Evolutionary conservation across 805 yeast species (phyloP), one percentile per base, ranked within the genome.

Genomic region (Kluyveromyces lactis): DNA sequence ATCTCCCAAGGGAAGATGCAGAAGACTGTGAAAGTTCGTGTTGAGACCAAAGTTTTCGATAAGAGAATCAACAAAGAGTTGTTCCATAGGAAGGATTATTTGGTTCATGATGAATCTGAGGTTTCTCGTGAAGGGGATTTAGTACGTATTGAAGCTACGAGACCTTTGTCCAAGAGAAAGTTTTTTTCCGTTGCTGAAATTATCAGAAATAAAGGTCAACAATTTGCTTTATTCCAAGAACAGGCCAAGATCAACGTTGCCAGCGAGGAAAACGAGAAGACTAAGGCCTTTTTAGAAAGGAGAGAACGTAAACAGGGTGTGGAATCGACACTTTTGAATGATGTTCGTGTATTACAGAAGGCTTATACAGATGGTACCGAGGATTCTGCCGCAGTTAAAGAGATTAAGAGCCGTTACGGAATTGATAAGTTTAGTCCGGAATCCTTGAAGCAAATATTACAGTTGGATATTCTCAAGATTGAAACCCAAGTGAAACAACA

Each of bases 1-100:
- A 79, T 87, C 24, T 86, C 96, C 37, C 97, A 89, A 57, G 97
- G 97, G 31, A 86, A 86, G 62, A 92, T 89, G 96, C 73, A 75
- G 64, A 92, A 90, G 68, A 90, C 97, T 42, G 87, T 90, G 47
- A 89, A 87, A 66, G 97, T 90, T 44, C 75, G 95, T 44, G 89
- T 90, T 24, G 81, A 83, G 58, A 79, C 79, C 33, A 79, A 79
- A 54, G 74, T 75, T 31, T 86, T 79, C 68, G 82, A 86, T 62
- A 73, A 73, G 42, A 66, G 70, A 44, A 73, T 85, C 46, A 82
- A 83, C 58, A 84, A 83, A 64, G 86, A 85, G 49, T 71, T 85
- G 49, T 66, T 83, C 53, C 78, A 74, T 53, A 76, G 87, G 67
- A 84, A 82, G 53, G 94, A 86, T 55, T 87, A 76, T 60, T 66